Base-by-base conservation (phyloP, 1,284 basidiomycete genomes). In the Tetrapyrgos nigripes region DNA sequence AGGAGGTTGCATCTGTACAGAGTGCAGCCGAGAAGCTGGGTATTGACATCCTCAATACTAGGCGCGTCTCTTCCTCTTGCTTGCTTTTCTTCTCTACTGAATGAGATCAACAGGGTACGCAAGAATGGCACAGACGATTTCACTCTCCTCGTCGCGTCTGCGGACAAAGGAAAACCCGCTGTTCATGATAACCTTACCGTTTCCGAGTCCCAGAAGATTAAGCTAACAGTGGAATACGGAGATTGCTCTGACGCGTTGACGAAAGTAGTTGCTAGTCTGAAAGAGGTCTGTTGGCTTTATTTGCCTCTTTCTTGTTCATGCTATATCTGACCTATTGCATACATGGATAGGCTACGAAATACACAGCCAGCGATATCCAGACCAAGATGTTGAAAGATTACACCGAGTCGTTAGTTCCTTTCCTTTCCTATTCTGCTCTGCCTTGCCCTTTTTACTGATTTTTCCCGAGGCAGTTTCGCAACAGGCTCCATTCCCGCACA, bases 1-100 rank as follows among this genome's bases (percentile, higher is more conserved):
- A 85, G 0, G 92, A 94, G 68, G 91, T 93, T 17, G 83, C 85
- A 19, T 81, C 82, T 2, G 82, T 94, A 10, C 93, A 94, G 70
- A 77, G 77, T 4, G 85, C 86, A 1, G 88, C 89, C 1, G 93
- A 94, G 73, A 85, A 85, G 60, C 77, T 88, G 26, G 83, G 81
- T 5, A 71, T 94, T 43, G 89, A 92, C 61, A 82, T 92, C 5
- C 71, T 94, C 61, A 94, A 94, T 71, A 94, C 92, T n/a, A 86
- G 93, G 90, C 92, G 63, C 19, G 31, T 47, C 24, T 28, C 26
- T 29, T 68, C 28, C 1, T 27, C 29, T 48, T 48, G 43, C 21
- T 10, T 35, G 17, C 26, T 14, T 28, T 28, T 3, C 35, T 10
- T 45, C 29, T 19, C 10, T 3, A 11, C 46, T 28, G 29, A 28